Percentiles rank a stretch among this genome's conserved stretches.
Evolutionary conservation across 2,329 filamentous ascomycete species (phyloP).

Genomic region (Neofusicoccum kwambonambiense): DNA sequence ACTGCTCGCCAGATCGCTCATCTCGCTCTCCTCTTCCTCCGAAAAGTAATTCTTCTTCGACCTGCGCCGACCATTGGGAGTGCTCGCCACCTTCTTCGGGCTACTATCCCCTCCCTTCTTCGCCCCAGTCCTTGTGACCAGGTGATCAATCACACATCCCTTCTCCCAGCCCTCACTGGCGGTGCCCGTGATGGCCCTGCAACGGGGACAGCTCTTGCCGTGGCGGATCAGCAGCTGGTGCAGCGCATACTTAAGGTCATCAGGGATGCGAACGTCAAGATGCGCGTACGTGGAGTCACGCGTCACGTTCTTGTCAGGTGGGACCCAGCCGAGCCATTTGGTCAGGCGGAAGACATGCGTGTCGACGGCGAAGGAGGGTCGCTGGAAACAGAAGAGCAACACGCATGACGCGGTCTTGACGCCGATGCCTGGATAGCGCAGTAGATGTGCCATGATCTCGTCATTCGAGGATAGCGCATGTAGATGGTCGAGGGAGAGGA

Average conservation of each 20-base stretch:
- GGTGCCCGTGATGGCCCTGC: conserved; percentile 60
- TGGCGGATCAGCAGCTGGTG: conserved; percentile 63
- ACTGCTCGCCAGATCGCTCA: conserved; percentile 11
- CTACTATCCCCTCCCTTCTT: conserved; percentile 44
- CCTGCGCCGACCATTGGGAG: background rate
- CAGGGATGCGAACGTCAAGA: conserved; percentile 60
- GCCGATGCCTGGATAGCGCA: conserved; percentile 62
- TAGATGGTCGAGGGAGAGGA: conserved; percentile 65
- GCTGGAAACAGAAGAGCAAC: conserved; percentile 62
- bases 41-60: conserved; percentile 1
- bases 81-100: background rate
- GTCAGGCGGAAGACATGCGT: conserved; percentile 65
- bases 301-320: conserved; percentile 44
- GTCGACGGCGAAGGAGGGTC: conserved; percentile 64
- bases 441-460: conserved; percentile 57
- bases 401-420: conserved; percentile 67
- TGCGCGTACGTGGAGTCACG: conserved; percentile 58
- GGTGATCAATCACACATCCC: conserved; percentile 63
- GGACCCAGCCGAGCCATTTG: conserved; percentile 63
- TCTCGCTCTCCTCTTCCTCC: conserved; percentile 4
- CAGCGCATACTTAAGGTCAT: conserved; percentile 62
- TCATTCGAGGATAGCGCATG: conserved; percentile 53
- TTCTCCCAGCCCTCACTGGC: conserved; percentile 63
- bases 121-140: conserved; percentile 57
- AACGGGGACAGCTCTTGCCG: conserved; percentile 61